Evolutionary conservation across 176 grass and related monocot genomes (phyloP).

Genomic region (Aegilops longissima): DNA sequence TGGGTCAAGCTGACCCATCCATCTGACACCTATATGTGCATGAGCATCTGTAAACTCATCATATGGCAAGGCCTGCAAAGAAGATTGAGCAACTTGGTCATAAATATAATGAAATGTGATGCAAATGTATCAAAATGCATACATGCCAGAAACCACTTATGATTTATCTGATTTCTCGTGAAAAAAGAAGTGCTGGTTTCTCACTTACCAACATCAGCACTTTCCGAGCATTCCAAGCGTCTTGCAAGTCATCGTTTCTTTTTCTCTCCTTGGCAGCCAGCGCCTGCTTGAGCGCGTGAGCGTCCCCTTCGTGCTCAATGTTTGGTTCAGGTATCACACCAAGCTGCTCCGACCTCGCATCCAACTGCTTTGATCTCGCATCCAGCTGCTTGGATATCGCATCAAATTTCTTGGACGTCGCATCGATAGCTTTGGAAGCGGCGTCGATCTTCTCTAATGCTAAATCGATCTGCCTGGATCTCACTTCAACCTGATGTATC

Average conservation of each 20-base stretch:
- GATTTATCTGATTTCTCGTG: too few relatives aligned
- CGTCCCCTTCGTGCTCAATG: not conserved
- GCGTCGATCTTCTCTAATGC: not conserved
- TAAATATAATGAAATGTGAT: not conserved
- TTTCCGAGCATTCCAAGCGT: not conserved
- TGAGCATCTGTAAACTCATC: not conserved
- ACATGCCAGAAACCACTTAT: not conserved
- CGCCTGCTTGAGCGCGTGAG: not conserved
- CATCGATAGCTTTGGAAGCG: not conserved
- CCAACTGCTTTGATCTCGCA: not conserved
- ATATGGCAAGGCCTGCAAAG: not conserved
- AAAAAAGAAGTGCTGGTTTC: not conserved
- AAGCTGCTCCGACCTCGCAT: not conserved
- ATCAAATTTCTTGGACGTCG: not conserved
- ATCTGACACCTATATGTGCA: constrained; percentile 17
- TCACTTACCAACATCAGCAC: not conserved
- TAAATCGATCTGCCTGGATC: not conserved
- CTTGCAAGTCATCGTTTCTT: not conserved
- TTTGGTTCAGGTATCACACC: not conserved
- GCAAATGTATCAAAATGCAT: not conserved
- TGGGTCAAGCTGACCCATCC: constrained; percentile 55
- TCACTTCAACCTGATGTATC: not conserved
- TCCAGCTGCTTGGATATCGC: not conserved
- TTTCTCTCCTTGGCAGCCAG: not conserved
- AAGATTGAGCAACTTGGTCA: not conserved